These are phyloP conservation scores for Euphorbia corollata DNA, from an alignment of 441 rosid genomes.

Conservation along the genomic window DNA sequence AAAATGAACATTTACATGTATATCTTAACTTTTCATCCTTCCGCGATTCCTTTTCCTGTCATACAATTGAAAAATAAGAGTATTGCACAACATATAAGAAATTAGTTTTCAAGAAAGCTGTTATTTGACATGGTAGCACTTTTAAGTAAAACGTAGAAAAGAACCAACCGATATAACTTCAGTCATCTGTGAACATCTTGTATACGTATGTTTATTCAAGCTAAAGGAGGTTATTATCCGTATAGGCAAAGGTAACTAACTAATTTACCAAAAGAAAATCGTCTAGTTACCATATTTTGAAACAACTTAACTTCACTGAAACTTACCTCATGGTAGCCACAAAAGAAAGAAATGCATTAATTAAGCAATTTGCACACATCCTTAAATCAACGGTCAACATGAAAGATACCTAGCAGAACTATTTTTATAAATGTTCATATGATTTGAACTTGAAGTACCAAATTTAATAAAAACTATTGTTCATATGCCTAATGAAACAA, in stretches of 20 bases:
- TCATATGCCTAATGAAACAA: neutral
- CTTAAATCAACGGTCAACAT: neutral
- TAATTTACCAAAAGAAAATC: neutral
- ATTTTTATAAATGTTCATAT: neutral
- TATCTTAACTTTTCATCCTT: slow-evolving; percentile 72
- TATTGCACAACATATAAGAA: neutral
- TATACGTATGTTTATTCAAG: neutral
- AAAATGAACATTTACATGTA: slow-evolving; percentile 86
- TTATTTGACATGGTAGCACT: neutral
- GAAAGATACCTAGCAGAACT: neutral
- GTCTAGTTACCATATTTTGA: neutral
- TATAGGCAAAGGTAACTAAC: neutral
- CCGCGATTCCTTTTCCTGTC: slow-evolving; percentile 80
- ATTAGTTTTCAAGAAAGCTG: neutral
- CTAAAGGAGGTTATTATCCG: neutral
- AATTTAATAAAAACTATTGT: too few relatives aligned
- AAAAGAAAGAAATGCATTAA: neutral
- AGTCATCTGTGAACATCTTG: neutral
- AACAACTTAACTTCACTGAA: neutral
- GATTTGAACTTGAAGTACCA: too few relatives aligned
- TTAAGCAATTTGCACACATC: neutral
- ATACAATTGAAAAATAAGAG: slow-evolving; percentile 19
- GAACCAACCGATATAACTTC: neutral
- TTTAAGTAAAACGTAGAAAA: slow-evolving; percentile 7
- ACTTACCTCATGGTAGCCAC: neutral